Evolutionary conservation across 345 rosid species (phyloP).

Genomic region (Boechera retrofracta): DNA sequence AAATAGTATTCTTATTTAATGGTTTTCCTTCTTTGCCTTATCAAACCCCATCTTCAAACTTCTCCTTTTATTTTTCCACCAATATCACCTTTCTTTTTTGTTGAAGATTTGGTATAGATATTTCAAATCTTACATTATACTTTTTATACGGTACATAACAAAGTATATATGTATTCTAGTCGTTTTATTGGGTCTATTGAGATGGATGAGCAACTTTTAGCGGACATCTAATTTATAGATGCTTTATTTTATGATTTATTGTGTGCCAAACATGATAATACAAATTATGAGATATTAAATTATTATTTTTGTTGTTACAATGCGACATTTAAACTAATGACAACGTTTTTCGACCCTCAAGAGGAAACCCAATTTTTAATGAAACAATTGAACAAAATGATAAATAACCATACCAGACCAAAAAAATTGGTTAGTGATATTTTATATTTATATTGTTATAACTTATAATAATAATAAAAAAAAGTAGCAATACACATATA

Average conservation of each 20-base stretch:
- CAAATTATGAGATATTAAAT: background rate
- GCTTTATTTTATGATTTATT: background rate
- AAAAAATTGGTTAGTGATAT: background rate
- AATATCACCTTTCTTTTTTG: slow-evolving; percentile 34
- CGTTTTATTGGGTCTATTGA: slow-evolving; percentile 33
- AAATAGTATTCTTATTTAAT: slow-evolving; percentile 43
- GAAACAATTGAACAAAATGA: background rate
- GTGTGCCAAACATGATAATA: background rate
- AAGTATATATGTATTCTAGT: slow-evolving; percentile 38
- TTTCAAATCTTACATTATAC: slow-evolving; percentile 41
- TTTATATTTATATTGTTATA: background rate
- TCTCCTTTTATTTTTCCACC: slow-evolving; percentile 44
- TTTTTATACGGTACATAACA: slow-evolving; percentile 33
- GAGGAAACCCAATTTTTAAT: background rate
- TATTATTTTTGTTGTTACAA: background rate
- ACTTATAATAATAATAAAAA: background rate
- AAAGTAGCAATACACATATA: background rate
- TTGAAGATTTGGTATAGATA: slow-evolving; percentile 43
- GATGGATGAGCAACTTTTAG: slow-evolving; percentile 2
- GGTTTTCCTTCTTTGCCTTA: slow-evolving; percentile 50
- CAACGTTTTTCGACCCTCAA: background rate
- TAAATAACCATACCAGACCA: background rate
- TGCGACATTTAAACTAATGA: background rate
- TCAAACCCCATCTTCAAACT: slow-evolving; percentile 47
- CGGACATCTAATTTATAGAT: slow-evolving; percentile 13